Base-by-base conservation (phyloP, 1,139 yeast species). In the Eremothecium cymbalariae region DNA sequence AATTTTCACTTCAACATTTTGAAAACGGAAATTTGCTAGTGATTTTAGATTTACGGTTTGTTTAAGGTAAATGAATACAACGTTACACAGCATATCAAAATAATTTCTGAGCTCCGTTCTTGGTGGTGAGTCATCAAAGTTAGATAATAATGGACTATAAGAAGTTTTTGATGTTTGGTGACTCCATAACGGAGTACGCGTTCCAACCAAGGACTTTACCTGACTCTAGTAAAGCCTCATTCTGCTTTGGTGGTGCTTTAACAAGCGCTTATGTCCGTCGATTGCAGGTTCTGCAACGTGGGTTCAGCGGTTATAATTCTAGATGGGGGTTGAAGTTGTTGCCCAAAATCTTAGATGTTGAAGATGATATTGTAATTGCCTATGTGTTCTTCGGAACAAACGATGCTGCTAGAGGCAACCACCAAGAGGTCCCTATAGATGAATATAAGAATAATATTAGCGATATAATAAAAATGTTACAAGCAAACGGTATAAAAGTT, bases 331-430 rank as follows among this genome's bases (percentile, higher is more conserved):
- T 60, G 25, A 44, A 48, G 13, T 51, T 77, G 9, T 57, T 75
- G 12, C 75, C 74, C 2, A 56, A 63, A 33, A 57, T 77, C 13
- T 53, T 77, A 22, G 54, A 60, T 12, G 51, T 59, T 1, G 80
- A 72, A 38, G 50, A 45, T 2, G 55, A 56, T 35, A 52, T 67
- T 17, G 54, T 49, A n/a, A 45, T 79, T 20, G 66, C 72, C 42
- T 69, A 76, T 0, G 59, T 84, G 3, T 82, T 78, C 55, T 73
- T 81, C 47, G 95, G 95, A 1, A 70, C 93, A 8, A 84, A 84
- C 49, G 95, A 84, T 53, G 75, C 84, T 0, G 63, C 63, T 4
- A 46, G 63, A 3, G 60, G 57, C 3, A 67, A 65, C 22, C 57
- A 63, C 15, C 94, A 81, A 51, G 62, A 63, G 15, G 83, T 80